phyloP scores from a whole-genome alignment of 306 rosid genomes.

The Fragaria vesca region DNA sequence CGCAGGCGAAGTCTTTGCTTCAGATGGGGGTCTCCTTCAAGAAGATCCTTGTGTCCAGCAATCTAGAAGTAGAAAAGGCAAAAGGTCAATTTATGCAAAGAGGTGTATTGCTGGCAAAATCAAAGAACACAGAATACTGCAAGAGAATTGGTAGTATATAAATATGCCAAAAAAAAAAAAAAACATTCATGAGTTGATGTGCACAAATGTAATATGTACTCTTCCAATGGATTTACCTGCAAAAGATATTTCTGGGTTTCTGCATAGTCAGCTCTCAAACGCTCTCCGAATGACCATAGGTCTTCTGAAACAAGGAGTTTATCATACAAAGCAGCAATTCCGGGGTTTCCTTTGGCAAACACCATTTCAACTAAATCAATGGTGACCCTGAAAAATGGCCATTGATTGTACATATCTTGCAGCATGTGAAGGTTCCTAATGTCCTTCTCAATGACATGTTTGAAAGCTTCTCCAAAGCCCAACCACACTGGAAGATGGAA shows the following conservation, averaged over 20 bases:
- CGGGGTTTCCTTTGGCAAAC: constrained; percentile 96
- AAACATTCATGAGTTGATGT: not conserved
- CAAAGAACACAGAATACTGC: not conserved
- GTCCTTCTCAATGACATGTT: constrained; percentile 54
- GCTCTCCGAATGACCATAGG: constrained; percentile 76
- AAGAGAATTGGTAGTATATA: not conserved
- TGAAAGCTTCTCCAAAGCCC: constrained; percentile 87
- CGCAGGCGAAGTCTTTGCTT: constrained; percentile 93
- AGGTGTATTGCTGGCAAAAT: not conserved
- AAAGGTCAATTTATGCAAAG: not conserved
- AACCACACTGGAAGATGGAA: constrained; percentile 99
- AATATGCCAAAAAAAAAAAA: not conserved
- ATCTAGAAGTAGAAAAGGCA: constrained; percentile 46
- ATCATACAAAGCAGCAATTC: constrained; percentile 75
- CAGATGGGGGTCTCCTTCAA: constrained; percentile 87
- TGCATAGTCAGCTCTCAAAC: constrained; percentile 63
- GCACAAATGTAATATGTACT: not conserved
- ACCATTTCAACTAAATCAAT: constrained; percentile 97
- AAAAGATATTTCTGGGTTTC: constrained; percentile 78
- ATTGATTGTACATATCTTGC: constrained; percentile 82
- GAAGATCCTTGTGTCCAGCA: constrained; percentile 94
- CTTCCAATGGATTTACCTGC: constrained; percentile 47
- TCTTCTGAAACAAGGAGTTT: constrained; percentile 86
- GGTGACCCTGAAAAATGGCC: constrained; percentile 99
- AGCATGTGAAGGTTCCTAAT: constrained; percentile 73